A percentile compares a stretch with the other conserved stretches of the same genome.
These are phyloP conservation scores for Globisporangium carolinianum DNA, from an alignment of 352 stramenopile species.

Conservation along the genomic window DNA sequence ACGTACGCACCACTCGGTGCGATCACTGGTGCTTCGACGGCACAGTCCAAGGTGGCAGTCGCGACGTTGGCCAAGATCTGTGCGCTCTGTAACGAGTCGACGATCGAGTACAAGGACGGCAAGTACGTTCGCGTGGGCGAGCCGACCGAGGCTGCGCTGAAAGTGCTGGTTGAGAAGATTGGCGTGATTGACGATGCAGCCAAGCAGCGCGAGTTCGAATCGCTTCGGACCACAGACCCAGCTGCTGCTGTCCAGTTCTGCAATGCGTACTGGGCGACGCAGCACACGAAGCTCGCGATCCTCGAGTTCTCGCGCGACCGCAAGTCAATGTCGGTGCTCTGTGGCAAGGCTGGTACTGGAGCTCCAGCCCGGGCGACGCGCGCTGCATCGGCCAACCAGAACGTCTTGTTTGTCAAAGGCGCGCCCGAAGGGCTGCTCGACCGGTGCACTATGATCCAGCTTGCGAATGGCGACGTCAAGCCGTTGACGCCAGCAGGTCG, in stretches of 20 bases:
- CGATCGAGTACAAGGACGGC: conserved; percentile 82
- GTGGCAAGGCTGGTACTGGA: conserved; percentile 33
- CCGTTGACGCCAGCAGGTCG: conserved; percentile 87
- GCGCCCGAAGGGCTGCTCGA: conserved; percentile 96
- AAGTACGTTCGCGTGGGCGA: conserved; percentile 91
- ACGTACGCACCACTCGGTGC: conserved; percentile 90
- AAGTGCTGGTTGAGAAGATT: conserved; percentile 94
- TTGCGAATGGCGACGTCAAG: conserved; percentile 89
- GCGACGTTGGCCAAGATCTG: conserved; percentile 87
- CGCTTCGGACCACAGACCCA: conserved; percentile 52
- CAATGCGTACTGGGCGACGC: conserved; percentile 69
- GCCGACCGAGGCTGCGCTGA: conserved; percentile 95
- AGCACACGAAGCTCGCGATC: conserved; percentile 90
- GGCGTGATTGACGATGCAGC: conserved; percentile 65
- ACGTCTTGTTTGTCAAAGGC: conserved; percentile 98
- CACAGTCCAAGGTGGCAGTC: conserved; percentile 64
- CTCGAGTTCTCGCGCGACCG: conserved; percentile 96
- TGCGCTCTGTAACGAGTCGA: conserved; percentile 96
- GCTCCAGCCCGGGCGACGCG: conserved; percentile 39
- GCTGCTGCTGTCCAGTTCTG: conserved; percentile 75
- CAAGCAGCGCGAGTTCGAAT: conserved; percentile 56
- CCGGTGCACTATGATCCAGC: conserved; percentile 92
- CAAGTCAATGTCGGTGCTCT: conserved; percentile 98
- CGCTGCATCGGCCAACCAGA: conserved; percentile 64
- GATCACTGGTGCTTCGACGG: conserved; percentile 39